phyloP scores from a whole-genome alignment of 2,329 filamentous ascomycete species.

The Alternaria hordeiaustralica region DNA sequence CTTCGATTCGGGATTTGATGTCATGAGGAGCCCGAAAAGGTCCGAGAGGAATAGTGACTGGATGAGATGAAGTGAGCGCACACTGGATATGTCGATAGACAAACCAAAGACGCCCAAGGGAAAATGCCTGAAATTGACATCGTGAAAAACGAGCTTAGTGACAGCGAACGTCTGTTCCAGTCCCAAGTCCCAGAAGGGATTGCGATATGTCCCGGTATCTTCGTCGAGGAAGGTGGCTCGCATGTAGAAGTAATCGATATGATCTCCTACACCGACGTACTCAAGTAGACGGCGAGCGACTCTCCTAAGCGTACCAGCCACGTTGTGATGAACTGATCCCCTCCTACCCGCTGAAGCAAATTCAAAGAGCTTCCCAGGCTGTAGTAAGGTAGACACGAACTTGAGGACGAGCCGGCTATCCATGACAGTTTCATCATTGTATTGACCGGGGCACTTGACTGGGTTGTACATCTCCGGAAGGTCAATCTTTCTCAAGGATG shows the following conservation, averaged over 20 bases:
- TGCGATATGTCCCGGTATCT: background rate
- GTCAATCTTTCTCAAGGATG: background rate
- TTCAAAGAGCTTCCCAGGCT: background rate
- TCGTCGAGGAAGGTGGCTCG: background rate
- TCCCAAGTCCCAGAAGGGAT: background rate
- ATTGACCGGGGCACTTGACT: background rate
- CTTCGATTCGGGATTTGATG: background rate
- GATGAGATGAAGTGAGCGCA: background rate
- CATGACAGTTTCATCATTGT: background rate
- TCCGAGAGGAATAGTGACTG: background rate
- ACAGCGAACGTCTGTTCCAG: background rate
- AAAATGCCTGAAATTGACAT: background rate
- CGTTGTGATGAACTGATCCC: background rate
- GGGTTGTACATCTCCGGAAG: background rate
- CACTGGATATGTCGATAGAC: background rate
- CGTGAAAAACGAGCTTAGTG: background rate
- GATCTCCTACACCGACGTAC: background rate
- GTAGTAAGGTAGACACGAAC: background rate
- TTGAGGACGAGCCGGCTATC: background rate
- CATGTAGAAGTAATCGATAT: background rate
- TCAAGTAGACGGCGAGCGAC: background rate
- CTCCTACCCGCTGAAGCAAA: background rate
- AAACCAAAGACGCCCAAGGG: background rate
- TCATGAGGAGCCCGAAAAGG: background rate
- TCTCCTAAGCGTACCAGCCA: background rate